phyloP scores from a whole-genome alignment of 2,329 filamentous ascomycete genomes.

The Fusarium sp. region DNA sequence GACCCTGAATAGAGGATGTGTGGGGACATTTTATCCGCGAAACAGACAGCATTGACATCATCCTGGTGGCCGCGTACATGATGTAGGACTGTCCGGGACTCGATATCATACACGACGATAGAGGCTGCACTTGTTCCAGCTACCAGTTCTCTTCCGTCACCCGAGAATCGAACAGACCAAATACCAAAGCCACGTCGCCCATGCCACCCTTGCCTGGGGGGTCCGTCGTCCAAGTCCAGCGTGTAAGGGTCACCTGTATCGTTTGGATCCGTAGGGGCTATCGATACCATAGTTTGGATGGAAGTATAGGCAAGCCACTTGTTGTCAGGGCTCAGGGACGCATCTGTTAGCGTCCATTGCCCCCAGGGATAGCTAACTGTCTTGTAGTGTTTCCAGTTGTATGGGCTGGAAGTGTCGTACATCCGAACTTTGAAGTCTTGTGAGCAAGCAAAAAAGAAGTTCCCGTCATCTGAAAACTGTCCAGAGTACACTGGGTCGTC shows the following conservation, averaged over 20 bases:
- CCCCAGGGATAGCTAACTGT: constrained; percentile 86
- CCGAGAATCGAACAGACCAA: constrained; percentile 92
- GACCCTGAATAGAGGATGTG: constrained; percentile 97
- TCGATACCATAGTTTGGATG: constrained; percentile 83
- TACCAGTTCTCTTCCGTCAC: constrained; percentile 89
- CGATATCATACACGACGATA: constrained; percentile 93
- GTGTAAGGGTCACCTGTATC: constrained; percentile 82
- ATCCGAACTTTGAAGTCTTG: constrained; percentile 95
- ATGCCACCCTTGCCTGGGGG: constrained; percentile 44
- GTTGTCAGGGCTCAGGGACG: constrained; percentile 90
- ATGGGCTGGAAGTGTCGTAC: constrained; percentile 97
- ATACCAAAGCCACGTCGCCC: constrained; percentile 67
- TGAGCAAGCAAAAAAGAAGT: constrained; percentile 93
- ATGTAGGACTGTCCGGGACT: constrained; percentile 79
- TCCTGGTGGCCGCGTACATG: constrained; percentile 81
- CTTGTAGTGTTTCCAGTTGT: constrained; percentile 96
- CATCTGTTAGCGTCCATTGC: constrained; percentile 96
- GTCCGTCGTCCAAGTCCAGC: constrained; percentile 70
- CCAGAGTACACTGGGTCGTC: constrained; percentile 90
- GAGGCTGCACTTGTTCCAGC: constrained; percentile 84
- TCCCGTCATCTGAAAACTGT: constrained; percentile 95
- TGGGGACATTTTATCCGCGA: constrained; percentile 86
- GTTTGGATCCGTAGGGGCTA: constrained; percentile 87
- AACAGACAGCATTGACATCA: constrained; percentile 97
- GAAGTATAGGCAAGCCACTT: constrained; percentile 91